Evolutionary conservation across 352 stramenopile species (phyloP), one percentile per base, ranked within the genome.

Genomic region (Phytophthora citrophthora): DNA sequence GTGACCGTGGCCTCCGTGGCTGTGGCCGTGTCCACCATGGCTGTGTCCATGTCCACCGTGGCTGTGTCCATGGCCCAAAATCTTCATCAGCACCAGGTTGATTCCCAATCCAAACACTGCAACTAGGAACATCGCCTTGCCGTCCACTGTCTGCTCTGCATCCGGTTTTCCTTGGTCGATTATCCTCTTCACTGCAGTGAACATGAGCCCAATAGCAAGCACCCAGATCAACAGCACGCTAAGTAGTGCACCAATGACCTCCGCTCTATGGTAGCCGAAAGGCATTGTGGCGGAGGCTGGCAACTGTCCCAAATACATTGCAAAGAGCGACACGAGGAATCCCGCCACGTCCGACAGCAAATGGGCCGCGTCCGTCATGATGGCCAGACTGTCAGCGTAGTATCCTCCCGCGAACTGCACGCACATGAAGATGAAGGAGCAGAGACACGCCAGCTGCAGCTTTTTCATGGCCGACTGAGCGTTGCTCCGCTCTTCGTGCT

Each of bases 241-340:
- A 40, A 97, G 83, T 4, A 99, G 66, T 20, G 97, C 98, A 8
- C 96, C 96, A 4, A 99, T 78, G 11, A 98, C 96, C 71, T 99
- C 98, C 2, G 94, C 96, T 44, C 98, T 86, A 58, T 98, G 90
- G 55, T 98, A 97, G n/a, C 98, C 97, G 76, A 97, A 99, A 0
- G 95, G 97, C 74, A 96, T 89, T 23, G 49, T 54, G 7, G 83
- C 77, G 2, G 74, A 81, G 9, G 83, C 74, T 1, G 87, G 74
- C 2, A 84, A 71, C 23, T 86, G 69, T 12, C 72, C 80, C 24
- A 92, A 68, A 57, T 90, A 93, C 68, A 95, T 88, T 53, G 87
- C 87, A 50, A 94, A 89, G 23, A 95, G 77, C 47, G 86, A 93
- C 5, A 97, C 74, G 12, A 90, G 47, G 56, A 97, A 96, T 41